phyloP scores from a whole-genome alignment of 225 moss, liverwort and hornwort genomes.

The Bryum argenteum region DNA sequence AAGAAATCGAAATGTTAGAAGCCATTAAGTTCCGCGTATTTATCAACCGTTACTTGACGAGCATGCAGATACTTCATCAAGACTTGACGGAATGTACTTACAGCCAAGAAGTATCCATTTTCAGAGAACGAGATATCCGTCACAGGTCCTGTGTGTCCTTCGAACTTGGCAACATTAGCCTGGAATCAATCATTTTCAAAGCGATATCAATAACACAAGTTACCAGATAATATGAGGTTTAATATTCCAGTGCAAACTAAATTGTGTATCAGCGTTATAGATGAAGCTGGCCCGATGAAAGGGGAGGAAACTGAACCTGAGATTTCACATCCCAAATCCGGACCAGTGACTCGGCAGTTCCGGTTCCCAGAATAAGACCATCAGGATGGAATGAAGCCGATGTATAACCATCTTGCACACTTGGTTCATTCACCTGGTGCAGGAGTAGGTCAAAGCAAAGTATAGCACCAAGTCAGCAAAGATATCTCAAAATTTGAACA shows the following conservation, averaged over 20 bases:
- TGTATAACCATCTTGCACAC: slow-evolving; percentile 89
- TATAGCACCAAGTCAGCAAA: slow-evolving; percentile 11
- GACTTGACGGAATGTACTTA: slow-evolving; percentile 44
- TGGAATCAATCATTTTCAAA: slow-evolving; percentile 46
- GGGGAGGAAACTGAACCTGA: slow-evolving; percentile 55
- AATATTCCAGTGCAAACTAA: background rate
- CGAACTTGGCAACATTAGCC: slow-evolving; percentile 97
- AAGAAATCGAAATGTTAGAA: background rate
- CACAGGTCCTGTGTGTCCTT: slow-evolving; percentile 93
- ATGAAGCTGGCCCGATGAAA: slow-evolving; percentile 10
- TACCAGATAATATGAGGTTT: background rate
- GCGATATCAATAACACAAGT: background rate
- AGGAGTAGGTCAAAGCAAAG: background rate
- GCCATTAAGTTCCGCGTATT: background rate
- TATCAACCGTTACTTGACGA: background rate
- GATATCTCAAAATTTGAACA: background rate
- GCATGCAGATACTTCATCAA: slow-evolving; percentile 8
- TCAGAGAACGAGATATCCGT: slow-evolving; percentile 97
- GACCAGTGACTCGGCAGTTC: slow-evolving; percentile 92
- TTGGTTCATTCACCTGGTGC: slow-evolving; percentile 80
- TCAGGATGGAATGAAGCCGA: slow-evolving; percentile 98
- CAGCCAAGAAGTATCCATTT: slow-evolving; percentile 98
- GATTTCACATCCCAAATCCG: slow-evolving; percentile 99
- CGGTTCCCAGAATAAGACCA: slow-evolving; percentile 92
- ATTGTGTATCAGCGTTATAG: background rate